These are phyloP conservation scores for Adenanthera pavonina DNA, from an alignment of 306 rosid genomes.

Conservation along the genomic window DNA sequence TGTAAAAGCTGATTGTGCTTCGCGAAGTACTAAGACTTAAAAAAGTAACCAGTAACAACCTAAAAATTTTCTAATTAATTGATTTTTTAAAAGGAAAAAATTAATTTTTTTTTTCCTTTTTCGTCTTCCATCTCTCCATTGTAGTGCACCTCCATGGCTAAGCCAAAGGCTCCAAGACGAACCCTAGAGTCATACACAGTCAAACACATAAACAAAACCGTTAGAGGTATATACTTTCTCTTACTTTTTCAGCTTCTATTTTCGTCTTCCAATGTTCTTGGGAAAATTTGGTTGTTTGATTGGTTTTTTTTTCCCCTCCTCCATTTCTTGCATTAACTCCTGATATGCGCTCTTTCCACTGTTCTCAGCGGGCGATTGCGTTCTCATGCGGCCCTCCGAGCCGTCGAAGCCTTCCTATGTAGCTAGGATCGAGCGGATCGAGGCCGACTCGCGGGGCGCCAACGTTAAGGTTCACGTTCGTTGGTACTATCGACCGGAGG, in stretches of 20 bases:
- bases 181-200: conserved; percentile 94
- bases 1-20: background rate
- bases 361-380: conserved; percentile 84
- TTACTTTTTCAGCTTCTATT: background rate
- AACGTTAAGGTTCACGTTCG: conserved; percentile 87
- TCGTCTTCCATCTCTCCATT: conserved; percentile 23
- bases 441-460: conserved; percentile 89
- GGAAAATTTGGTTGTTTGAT: background rate
- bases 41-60: background rate
- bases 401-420: conserved; percentile 86
- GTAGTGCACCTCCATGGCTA: conserved; percentile 62
- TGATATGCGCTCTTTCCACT: background rate
- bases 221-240: conserved; percentile 57
- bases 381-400: conserved; percentile 89
- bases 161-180: conserved; percentile 86
- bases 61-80: background rate
- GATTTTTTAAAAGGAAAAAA: background rate
- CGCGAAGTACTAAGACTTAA: conserved; percentile 29
- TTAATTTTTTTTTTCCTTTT: conserved; percentile 30
- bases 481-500: conserved; percentile 99
- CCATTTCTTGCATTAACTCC: background rate
- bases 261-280: background rate
- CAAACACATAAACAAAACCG: conserved; percentile 76
- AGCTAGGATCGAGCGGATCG: conserved; percentile 94
- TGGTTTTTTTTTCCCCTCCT: background rate